Base-by-base conservation (phyloP, 2,329 filamentous ascomycete species). In the Talaromyces sp. region DNA sequence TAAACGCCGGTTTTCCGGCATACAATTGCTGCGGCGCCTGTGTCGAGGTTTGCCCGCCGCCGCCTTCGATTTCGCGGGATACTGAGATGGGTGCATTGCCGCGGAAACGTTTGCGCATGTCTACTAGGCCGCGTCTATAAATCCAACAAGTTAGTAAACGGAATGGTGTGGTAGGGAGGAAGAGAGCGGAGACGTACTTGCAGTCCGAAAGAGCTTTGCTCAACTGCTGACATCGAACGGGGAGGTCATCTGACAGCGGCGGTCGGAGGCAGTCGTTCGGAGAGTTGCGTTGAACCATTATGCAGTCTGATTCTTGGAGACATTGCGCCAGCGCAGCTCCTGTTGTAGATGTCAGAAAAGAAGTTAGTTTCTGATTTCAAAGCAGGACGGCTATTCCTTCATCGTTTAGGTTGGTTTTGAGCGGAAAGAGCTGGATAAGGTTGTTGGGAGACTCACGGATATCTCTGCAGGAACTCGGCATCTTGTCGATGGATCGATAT, bases 51-150 rank as follows among this genome's bases (percentile, higher is more conserved):
- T 74, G 70, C 25, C 70, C 66, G 56, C 76, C 74, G 11, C 81
- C 80, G 29, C 81, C 81, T 70, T 91, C 88, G 65, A 86, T 78
- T 70, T 89, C 84, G 74, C 88, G 84, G 72, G 88, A 83, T 70
- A 90, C 86, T 27, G 87, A 84, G 69, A 96, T 89, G 63, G 95
- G 93, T 77, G 92, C 88, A 82, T 98, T 98, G 66, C 95, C 95
- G 64, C 95, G 88, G 80, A 99, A 98, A 38, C 95, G 90, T 82
- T 98, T 98, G 77, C 95, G 91, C 95, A 99, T 99, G 78, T 99
- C 95, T 72, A 98, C 91, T 88, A 96, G 88, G 70, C 95, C 95
- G 70, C 94, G 91, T 75, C 79, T 80, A 54, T 45, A 34, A 17
- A 34, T 3, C 27, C 34, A 25, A 19, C 25, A 36, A 62, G 45